Base-by-base conservation (phyloP, 768 basidiomycete species). In the Chalciporus sphaerocephalus region DNA sequence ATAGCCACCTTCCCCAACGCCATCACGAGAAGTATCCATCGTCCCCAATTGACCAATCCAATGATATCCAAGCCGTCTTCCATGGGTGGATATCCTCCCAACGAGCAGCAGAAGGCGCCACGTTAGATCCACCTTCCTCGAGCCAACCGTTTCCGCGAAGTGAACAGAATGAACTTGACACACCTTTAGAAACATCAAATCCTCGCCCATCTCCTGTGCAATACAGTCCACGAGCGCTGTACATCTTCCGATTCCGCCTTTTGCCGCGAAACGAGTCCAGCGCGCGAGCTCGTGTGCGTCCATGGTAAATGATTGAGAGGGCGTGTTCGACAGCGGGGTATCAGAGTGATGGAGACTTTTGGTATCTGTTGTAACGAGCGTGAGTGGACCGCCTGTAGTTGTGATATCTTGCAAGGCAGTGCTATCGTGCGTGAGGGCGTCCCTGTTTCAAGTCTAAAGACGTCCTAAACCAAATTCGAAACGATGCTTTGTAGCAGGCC, bases 171-270 rank as follows among this genome's bases (percentile, higher is more conserved):
- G 27, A 27, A n/a, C 30, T 38, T 24, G 6, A 69, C 76, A 38
- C 44, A 81, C 88, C 76, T 86, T 83, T 39, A 92, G 65, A 61
- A 93, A 92, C 90, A 93, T 93, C 36, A 93, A 73, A 64, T 92
- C 90, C 9, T 63, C 61, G 18, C 83, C 83, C 10, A 76, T 62
- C 30, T 74, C 73, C 61, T 88, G 80, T 2, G 87, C 87, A 16
- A 87, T 77, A 56, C 86, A 89, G 62, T 93, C 89, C 42, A 75
- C 72, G 20, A 74, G 46, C 4, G 90, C 90, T 1, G 78, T 81
- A 52, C 88, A 90, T 54, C 73, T 84, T 5, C 90, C 90, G 42
- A 92, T 89, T 12, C 90, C 90, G 0, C 90, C 90, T 57, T 90
- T 92, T 5, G 72, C 78, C 0, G 90, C 90, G 61, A 92, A 92